Conservation (phyloP, 2,329 filamentous ascomycete species). For the Microdochium paspali region DNA sequence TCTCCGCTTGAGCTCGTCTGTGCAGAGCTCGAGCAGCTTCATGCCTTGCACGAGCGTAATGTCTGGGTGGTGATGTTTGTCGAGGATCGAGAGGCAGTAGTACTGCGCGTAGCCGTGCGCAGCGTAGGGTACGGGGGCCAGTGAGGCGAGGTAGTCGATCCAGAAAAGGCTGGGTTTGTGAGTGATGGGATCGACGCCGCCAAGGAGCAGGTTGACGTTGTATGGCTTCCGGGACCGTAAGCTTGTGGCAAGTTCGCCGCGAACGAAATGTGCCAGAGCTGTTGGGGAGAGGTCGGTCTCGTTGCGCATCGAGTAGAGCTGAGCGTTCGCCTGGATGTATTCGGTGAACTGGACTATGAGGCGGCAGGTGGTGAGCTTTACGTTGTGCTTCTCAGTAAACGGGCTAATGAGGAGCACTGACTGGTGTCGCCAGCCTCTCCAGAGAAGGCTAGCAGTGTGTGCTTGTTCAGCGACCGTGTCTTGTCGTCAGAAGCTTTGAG, state of each 20-base stretch:
- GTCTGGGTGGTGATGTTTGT: slow-evolving; percentile 97
- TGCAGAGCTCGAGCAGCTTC: slow-evolving; percentile 90
- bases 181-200: slow-evolving; percentile 86
- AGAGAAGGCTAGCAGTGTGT: slow-evolving; percentile 90
- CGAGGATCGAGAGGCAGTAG: slow-evolving; percentile 94
- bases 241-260: slow-evolving; percentile 83
- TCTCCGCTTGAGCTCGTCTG: slow-evolving; percentile 91
- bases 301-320: slow-evolving; percentile 98
- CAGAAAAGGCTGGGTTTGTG: slow-evolving; percentile 90
- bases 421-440: slow-evolving; percentile 94
- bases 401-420: slow-evolving; percentile 27
- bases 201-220: slow-evolving; percentile 91
- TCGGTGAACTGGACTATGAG: slow-evolving; percentile 89
- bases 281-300: slow-evolving; percentile 83
- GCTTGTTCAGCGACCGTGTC: slow-evolving; percentile 83
- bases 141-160: slow-evolving; percentile 90
- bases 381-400: neutral
- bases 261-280: slow-evolving; percentile 86
- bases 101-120: slow-evolving; percentile 99
- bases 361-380: slow-evolving; percentile 6
- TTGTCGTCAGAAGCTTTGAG: slow-evolving; percentile 96
- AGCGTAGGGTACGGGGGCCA: slow-evolving; percentile 85
- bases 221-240: slow-evolving; percentile 90
- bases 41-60: slow-evolving; percentile 83
- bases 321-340: slow-evolving; percentile 96